phyloP scores from a whole-genome alignment of 2,329 filamentous ascomycete species.

The Hymenoscyphus infarciens region DNA sequence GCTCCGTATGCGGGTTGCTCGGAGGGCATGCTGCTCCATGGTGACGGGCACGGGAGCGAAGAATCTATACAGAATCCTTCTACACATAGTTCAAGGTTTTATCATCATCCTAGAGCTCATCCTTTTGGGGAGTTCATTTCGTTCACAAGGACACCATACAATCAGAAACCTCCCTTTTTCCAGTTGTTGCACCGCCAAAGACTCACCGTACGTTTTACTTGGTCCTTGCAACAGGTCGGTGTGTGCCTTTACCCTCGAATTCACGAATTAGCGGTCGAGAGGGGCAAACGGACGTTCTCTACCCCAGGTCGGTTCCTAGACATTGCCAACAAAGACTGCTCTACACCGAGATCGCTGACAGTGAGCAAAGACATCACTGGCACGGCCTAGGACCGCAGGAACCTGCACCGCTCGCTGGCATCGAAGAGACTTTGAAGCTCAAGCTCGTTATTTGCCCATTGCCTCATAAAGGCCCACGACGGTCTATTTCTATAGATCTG shows the following conservation, averaged over 20 bases:
- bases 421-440: slow-evolving; percentile 27
- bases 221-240: slow-evolving; percentile 23
- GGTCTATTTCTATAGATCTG: slow-evolving; percentile 25
- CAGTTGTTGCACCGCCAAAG: slow-evolving; percentile 13
- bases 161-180: slow-evolving; percentile 19
- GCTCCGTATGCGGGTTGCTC: slow-evolving; percentile 28
- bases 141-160: slow-evolving; percentile 16
- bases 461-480: slow-evolving; percentile 25
- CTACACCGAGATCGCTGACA: slow-evolving; percentile 39
- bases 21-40: slow-evolving; percentile 26
- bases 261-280: slow-evolving; percentile 47
- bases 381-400: slow-evolving; percentile 27
- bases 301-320: slow-evolving; percentile 45
- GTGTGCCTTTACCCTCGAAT: slow-evolving; percentile 41
- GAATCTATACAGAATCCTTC: slow-evolving; percentile 31
- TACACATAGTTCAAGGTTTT: slow-evolving; percentile 27
- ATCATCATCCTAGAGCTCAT: slow-evolving; percentile 23
- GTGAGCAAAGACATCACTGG: slow-evolving; percentile 26
- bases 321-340: slow-evolving; percentile 45
- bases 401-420: slow-evolving; percentile 26
- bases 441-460: slow-evolving; percentile 24
- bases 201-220: slow-evolving; percentile 17
- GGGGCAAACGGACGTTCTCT: slow-evolving; percentile 44
- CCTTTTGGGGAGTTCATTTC: slow-evolving; percentile 12
- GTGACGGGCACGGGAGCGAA: slow-evolving; percentile 32